Evolutionary conservation across 345 rosid species (phyloP).

Genomic region (Cardamine occulta): DNA sequence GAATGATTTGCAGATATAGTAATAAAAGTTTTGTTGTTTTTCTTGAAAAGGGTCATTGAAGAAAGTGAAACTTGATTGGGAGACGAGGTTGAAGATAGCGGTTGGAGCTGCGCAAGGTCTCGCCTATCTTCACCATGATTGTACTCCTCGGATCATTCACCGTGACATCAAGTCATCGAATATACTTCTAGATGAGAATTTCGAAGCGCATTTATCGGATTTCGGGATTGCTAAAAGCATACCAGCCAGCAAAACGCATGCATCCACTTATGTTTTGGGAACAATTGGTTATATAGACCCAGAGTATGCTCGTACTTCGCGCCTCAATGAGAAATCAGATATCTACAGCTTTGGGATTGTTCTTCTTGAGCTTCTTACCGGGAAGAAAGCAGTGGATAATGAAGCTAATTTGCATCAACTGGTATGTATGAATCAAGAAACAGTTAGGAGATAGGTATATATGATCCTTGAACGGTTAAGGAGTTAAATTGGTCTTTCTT

Average conservation of each 20-base stretch:
- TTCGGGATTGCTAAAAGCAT: conserved; percentile 92
- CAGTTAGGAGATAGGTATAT: background rate
- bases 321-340: conserved; percentile 87
- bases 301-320: conserved; percentile 88
- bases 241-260: conserved; percentile 71
- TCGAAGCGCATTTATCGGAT: conserved; percentile 85
- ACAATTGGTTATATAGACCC: conserved; percentile 98
- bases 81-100: conserved; percentile 78
- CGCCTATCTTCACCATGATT: conserved; percentile 95
- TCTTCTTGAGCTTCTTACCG: conserved; percentile 90
- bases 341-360: conserved; percentile 96
- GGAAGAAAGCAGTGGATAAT: conserved; percentile 92
- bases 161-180: conserved; percentile 95
- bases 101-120: conserved; percentile 98
- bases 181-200: conserved; percentile 83
- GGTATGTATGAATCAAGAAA: conserved; percentile 48
- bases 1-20: background rate
- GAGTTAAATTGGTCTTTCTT: background rate
- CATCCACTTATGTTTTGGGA: conserved; percentile 85
- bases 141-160: conserved; percentile 87
- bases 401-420: conserved; percentile 91
- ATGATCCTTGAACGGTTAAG: background rate
- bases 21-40: background rate
- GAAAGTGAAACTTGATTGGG: conserved; percentile 96
- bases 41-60: conserved; percentile 58